Evolutionary conservation across 106 monocot genomes (phyloP), one percentile per base, ranked within the genome.

Genomic region (Allium fistulosum): DNA sequence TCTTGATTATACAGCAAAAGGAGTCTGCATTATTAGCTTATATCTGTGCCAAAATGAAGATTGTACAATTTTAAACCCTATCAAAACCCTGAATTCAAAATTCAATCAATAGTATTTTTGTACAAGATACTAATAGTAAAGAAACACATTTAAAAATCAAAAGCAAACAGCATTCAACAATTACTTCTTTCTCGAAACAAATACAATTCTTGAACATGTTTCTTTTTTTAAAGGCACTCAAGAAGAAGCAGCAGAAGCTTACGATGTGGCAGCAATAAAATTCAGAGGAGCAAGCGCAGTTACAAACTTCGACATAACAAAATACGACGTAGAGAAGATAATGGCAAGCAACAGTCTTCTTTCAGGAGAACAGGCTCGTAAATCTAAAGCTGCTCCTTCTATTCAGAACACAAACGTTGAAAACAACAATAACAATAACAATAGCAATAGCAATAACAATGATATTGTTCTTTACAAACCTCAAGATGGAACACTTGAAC

Each of bases 251-350:
- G 87, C 87, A 4, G 87, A 94, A 70, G 94, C 94, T 2, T 90
- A 94, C 47, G 94, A 94, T 65, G 59, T 94, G 9, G 94, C 94
- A 7, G 94, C 94, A 4, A 94, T 94, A 15, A 94, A 94, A 72
- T 94, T 94, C 66, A 84, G 94, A 12, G 94, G 90, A 26, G 76
- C 72, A 48, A 95, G 77, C 48, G 90, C 91, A 0, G 91, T 95
- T 8, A 95, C 94, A 10, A 95, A 95, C 83, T 95, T 95, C 56
- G 88, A 95, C 62, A 95, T 95, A 49, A 87, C 84, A 7, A 74
- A 88, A 78, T 95, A 95, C 59, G 83, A 91, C 59, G 94, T 95
- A 0, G 91, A 88, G 26, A 87, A 75, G 53, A 95, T 95, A 62
- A 82, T 84, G 61, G 82, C 85, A 10, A 91, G 88, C 28, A 81